Base-by-base conservation (phyloP, 176 grass and related monocot genomes). In the Alloteropsis semialata region DNA sequence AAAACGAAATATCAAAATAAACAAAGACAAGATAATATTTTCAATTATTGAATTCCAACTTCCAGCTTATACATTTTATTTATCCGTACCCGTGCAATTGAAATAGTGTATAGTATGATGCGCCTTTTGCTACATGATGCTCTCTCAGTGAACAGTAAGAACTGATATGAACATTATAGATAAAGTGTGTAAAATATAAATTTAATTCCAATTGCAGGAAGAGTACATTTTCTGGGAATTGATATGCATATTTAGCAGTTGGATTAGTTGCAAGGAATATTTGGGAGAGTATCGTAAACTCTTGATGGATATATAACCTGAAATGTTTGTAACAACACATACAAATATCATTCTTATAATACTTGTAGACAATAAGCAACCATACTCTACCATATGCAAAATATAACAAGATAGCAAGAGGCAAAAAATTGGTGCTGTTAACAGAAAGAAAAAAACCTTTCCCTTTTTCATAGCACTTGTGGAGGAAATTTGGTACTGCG, bases 401-500 rank as follows among this genome's bases (percentile, higher is more conserved):
- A 65, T 34, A 37, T 19, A n/a, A n/a, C 34, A 77, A n/a, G 51
- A 81, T 43, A 75, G 5, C 19, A 82, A 13, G 42, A 74, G 39
- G 9, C 44, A 81, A 84, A 57, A 68, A 51, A 39, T 71, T 6
- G 0, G 17, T 57, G 38, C 24, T 74, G 32, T 38, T 65, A 82
- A 46, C 11, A 68, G 33, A 65, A 81, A 68, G 33, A 65, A 81
- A 66, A 57, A 32, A 78, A 96, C 91, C 88, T 85, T 84, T 91
- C 48, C 55, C 49, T 51, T 83, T 84, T 69, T 63, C 53, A 44
- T 46, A 80, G 24, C 67, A 71, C 55, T 77, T 93, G 24, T 54
- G 55, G 32, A 93, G 74, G 34, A 87, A 91, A 63, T 93, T 93
- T 50, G 72, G 69, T 36, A 84, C 73, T 86, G 45, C 81, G 45